Evolutionary conservation across 2,329 filamentous ascomycete species (phyloP).

Genomic region (Claviceps lovelessii): DNA sequence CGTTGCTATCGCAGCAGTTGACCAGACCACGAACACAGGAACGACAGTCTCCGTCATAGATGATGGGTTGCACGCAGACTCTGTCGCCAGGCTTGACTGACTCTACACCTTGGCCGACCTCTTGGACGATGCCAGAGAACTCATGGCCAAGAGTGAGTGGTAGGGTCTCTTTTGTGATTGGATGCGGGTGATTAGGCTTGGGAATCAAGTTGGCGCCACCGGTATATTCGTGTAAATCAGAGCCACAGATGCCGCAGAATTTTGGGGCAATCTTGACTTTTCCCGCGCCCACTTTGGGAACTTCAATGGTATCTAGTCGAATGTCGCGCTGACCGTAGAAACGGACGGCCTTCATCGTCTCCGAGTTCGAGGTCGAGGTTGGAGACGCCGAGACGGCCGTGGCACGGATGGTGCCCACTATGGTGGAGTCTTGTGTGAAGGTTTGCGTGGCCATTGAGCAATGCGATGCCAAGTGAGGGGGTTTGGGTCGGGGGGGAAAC

Average conservation of each 20-base stretch:
- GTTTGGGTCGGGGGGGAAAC: background rate
- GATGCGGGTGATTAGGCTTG: constrained; percentile 36
- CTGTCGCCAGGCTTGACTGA: constrained; percentile 37
- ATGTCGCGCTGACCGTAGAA: constrained; percentile 43
- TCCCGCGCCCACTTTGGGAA: constrained; percentile 26
- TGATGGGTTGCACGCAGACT: constrained; percentile 45
- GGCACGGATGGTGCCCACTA: constrained; percentile 5
- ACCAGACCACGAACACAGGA: constrained; percentile 37
- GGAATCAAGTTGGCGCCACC: constrained; percentile 21
- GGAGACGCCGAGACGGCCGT: constrained; percentile 2
- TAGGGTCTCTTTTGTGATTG: constrained; percentile 39
- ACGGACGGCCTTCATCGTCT: constrained; percentile 35
- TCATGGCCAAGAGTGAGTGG: constrained; percentile 52
- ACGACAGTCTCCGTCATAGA: constrained; percentile 41
- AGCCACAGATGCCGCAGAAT: constrained; percentile 37
- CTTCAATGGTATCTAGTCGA: constrained; percentile 35
- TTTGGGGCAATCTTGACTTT: constrained; percentile 29
- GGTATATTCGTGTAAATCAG: constrained; percentile 19
- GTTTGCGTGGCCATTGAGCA: constrained; percentile 2
- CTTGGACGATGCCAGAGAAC: constrained; percentile 44
- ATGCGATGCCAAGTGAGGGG: background rate
- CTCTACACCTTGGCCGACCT: constrained; percentile 37
- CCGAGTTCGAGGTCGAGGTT: background rate
- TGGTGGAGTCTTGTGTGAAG: background rate
- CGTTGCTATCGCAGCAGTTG: constrained; percentile 41